Evolutionary conservation across 139 green algal species (phyloP), one percentile per base, ranked within the genome.

Genomic region (Pleodorina starrii): DNA sequence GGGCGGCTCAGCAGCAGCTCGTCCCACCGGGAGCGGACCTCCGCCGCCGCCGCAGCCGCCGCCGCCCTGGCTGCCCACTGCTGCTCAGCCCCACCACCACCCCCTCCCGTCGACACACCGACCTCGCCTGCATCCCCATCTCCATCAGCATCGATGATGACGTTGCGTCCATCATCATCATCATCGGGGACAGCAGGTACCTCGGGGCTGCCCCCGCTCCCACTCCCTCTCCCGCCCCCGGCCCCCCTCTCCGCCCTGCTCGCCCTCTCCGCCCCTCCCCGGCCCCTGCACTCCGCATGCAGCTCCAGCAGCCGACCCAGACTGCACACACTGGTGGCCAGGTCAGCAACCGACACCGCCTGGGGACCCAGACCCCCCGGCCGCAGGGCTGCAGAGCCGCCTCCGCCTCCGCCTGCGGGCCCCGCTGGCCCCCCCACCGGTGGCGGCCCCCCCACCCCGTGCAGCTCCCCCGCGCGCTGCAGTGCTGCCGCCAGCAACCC

Each of bases 261-360:
- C 36, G 7, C 43, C 72, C 1, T 36, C 72, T 54, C 72, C 72
- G 40, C 40, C 25, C 42, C n/a, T n/a, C n/a, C n/a, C n/a, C n/a
- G n/a, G n/a, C n/a, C n/a, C n/a, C n/a, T 16, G 10, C 40, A 40
- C 72, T 36, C 6, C 40, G 35, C 11, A 19, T 57, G 40, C 19
- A 57, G 40, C 27, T 48, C 46, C 54, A 85, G 21, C 78, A 85
- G 54, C 78, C 38, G 38, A 19, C 54, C 78, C 78, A 85, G 36
- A 36, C 78, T 40, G 78, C 59, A 74, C 27, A 85, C 36, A 66
- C 25, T 66, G 25, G 54, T 66, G 5, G 54, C 54, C 54, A 66
- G 25, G 54, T 66, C 54, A 5, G 54, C 25, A 66, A 66, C 7
- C 7, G 21, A 66, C 54, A 21, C 54, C 21, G 29, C 54, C 5